These are phyloP conservation scores for Brettanomyces anomalus DNA, from an alignment of 805 yeast genomes.

Conservation along the genomic window DNA sequence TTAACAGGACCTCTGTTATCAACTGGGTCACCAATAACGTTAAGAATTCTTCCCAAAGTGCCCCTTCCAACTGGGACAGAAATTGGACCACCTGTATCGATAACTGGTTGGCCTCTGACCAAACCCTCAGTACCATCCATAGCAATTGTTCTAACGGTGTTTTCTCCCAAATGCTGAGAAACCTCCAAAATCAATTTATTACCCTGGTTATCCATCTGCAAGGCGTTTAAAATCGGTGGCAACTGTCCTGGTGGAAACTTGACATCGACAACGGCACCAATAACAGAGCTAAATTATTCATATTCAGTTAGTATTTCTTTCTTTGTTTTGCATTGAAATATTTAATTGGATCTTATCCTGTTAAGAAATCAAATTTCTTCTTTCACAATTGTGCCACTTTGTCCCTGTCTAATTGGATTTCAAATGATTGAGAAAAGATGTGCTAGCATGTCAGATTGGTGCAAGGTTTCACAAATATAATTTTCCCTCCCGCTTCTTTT, in stretches of 20 bases:
- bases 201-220: slow-evolving; percentile 74
- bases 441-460: too few relatives aligned
- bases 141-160: slow-evolving; percentile 99
- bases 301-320: background rate
- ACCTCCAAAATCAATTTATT: slow-evolving; percentile 84
- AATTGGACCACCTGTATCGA: slow-evolving; percentile 97
- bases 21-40: slow-evolving; percentile 98
- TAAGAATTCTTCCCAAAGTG: slow-evolving; percentile 96
- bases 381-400: too few relatives aligned
- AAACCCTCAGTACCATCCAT: slow-evolving; percentile 99
- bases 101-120: slow-evolving; percentile 89
- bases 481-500: too few relatives aligned
- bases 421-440: too few relatives aligned
- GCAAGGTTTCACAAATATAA: too few relatives aligned
- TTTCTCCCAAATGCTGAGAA: slow-evolving; percentile 99
- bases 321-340: background rate
- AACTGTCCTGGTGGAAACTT: slow-evolving; percentile 96
- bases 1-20: slow-evolving; percentile 99
- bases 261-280: slow-evolving; percentile 99
- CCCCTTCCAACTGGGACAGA: slow-evolving; percentile 99
- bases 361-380: too few relatives aligned
- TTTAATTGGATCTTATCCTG: background rate
- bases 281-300: slow-evolving; percentile 61
- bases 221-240: slow-evolving; percentile 96
- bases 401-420: too few relatives aligned